Conservation (phyloP, 202 grass and related monocot genomes). For the Cymbopogon flexuosus region DNA sequence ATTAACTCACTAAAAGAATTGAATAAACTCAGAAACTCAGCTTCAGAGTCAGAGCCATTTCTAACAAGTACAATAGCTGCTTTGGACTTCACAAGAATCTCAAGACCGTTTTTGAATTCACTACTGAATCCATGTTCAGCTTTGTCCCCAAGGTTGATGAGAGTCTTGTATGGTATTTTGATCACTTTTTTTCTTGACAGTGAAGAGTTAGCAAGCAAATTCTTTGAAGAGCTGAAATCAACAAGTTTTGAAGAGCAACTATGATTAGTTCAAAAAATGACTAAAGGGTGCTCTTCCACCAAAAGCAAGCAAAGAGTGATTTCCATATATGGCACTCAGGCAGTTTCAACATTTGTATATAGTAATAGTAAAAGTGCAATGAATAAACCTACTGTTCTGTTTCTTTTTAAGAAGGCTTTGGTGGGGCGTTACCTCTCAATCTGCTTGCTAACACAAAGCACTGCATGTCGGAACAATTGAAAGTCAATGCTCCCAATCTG, state of each 20-base stretch:
- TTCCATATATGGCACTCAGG: not conserved
- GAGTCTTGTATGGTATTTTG: constrained; percentile 42
- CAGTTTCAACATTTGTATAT: constrained; percentile 13
- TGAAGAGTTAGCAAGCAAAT: constrained; percentile 29
- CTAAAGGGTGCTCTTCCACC: not conserved
- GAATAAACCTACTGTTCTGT: not conserved
- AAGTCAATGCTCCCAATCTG: constrained; percentile 76
- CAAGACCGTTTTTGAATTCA: constrained; percentile 44
- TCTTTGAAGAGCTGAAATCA: constrained; percentile 53
- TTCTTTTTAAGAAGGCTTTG: constrained; percentile 10
- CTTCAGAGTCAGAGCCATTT: constrained; percentile 40
- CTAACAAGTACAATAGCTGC: constrained; percentile 63
- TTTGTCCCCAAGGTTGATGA: constrained; percentile 43
- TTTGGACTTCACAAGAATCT: constrained; percentile 72
- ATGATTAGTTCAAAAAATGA: not conserved
- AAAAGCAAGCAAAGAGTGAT: not conserved
- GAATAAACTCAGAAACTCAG: constrained; percentile 46
- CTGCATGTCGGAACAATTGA: constrained; percentile 67
- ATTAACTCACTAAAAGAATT: constrained; percentile 36
- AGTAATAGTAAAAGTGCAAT: not conserved
- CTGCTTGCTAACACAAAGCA: constrained; percentile 53
- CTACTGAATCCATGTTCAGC: constrained; percentile 40
- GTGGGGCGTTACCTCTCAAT: constrained; percentile 49
- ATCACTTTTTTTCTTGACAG: constrained; percentile 44
- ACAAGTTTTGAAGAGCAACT: constrained; percentile 23